Evolutionary conservation across 2,329 filamentous ascomycete genomes (phyloP), one percentile per base, ranked within the genome.

Genomic region (Claviceps pusilla): DNA sequence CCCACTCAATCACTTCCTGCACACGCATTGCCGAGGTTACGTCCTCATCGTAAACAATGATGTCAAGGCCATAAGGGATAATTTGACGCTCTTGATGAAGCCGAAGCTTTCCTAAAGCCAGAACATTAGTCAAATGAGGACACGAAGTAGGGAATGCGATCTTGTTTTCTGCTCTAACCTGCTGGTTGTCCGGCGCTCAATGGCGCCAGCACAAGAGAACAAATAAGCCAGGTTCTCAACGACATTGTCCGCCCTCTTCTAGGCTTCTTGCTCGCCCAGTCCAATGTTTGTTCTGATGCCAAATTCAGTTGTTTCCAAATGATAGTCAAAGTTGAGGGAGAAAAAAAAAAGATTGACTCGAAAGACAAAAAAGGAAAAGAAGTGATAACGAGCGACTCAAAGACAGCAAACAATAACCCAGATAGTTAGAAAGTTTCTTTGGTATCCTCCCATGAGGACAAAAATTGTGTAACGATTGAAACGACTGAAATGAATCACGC

Each of bases 1-100:
- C 78, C 66, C 78, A 84, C 61, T 85, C 74, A 33, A 82, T 73
- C 51, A 77, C 70, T 55, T 76, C 69, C 6, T 73, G 70, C 10
- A 71, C 59, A 43, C 73, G 68, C 43, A 72, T 74, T 12, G 71
- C 65, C 37, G 63, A 63, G 48, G 69, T 66, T 49, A 71, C 60
- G 10, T 66, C 61, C 11, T 67, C 62, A 57, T 71, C 66, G 4
- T 68, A 67, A n/a, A 70, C 59, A 3, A 70, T 69, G 48, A 66
- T 61, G 54, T 57, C 63, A 54, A 33, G 29, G 28, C 24, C 50
- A 53, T 50, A 51, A 50, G 55, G 33, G 39, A 45, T 24, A 14
- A 48, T 24, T 31, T 43, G 43, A 41, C 35, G 28, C 19, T 42
- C 11, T 29, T 16, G 45, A 11, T 46, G n/a, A 45, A 11, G 14